These are phyloP conservation scores for Psilocybe sp. DNA, from an alignment of 768 basidiomycete genomes.

Conservation along the genomic window DNA sequence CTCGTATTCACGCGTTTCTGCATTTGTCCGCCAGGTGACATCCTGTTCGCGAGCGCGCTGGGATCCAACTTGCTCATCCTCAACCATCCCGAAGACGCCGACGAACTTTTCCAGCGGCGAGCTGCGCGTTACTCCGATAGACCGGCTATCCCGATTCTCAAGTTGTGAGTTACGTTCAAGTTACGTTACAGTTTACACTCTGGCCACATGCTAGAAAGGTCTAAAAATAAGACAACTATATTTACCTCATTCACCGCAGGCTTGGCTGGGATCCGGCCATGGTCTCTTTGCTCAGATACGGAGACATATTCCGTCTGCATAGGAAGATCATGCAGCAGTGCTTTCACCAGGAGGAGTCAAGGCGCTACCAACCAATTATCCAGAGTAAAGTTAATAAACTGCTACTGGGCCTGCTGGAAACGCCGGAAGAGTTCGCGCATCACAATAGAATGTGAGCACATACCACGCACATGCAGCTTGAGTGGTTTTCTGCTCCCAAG, in stretches of 20 bases:
- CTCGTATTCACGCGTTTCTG: background rate
- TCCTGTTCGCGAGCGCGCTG: constrained; percentile 10
- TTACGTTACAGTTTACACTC: background rate
- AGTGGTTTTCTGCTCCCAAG: background rate
- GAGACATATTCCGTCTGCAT: constrained; percentile 2
- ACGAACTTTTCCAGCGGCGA: constrained; percentile 1
- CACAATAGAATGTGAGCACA: constrained; percentile 4
- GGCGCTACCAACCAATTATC: constrained; percentile 1
- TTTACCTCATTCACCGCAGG: background rate
- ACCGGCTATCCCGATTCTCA: background rate
- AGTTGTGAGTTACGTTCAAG: background rate
- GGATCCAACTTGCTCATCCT: constrained; percentile 14
- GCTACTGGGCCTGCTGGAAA: constrained; percentile 2
- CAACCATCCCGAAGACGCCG: constrained; percentile 10
- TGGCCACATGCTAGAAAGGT: no score
- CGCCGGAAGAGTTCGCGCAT: background rate
- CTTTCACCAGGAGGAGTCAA: background rate
- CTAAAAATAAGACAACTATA: no score
- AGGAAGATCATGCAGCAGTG: constrained; percentile 5
- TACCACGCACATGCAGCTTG: background rate
- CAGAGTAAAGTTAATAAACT: background rate
- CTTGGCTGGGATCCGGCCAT: constrained; percentile 1
- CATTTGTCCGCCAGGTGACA: constrained; percentile 14
- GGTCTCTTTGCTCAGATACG: constrained; percentile 2
- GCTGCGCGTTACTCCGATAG: constrained; percentile 4